Base-by-base conservation (phyloP, 2,329 filamentous ascomycete species). In the Periglandula ipomoeae region DNA sequence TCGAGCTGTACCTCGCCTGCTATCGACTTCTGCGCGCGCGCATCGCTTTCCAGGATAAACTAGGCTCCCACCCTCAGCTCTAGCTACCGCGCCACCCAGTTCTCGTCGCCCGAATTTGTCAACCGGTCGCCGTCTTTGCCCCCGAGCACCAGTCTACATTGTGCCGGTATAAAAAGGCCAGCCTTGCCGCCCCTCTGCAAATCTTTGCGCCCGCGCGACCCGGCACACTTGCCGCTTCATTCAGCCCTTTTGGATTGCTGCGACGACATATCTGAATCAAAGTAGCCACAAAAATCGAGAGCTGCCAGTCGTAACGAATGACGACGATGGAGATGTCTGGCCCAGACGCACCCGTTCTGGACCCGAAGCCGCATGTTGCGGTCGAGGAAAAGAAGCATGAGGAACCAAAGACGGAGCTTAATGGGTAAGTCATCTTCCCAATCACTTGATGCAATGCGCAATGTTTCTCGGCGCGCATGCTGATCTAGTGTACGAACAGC, bases 321-420 rank as follows among this genome's bases (percentile, higher is more conserved):
- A 71, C 72, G 70, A 70, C 70, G 60, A 78, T 79, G 75, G 70
- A 74, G 54, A 74, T 74, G 56, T 70, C 72, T 53, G 64, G 62
- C 41, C 62, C 69, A 52, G 68, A 75, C 58, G 59, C 63, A 47
- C 57, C 65, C 52, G 54, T 61, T 55, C 56, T 64, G 59, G 75
- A 76, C 59, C 65, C 74, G 59, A 81, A 79, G 68, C 65, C 70
- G 60, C 57, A 51, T 37, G 59, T 62, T 39, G 53, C 55, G 23
- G 56, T 54, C 46, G 43, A 51, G n/a, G 57, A 59, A 19, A 61
- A 60, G 54, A 62, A 63, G 32, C 53, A 57, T 26, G 65, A 60
- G 41, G 61, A 61, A 39, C 53, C 56, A 27, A 67, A 61, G 45
- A 51, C 64, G 46, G 61, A 64, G 53, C 51, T 63, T 15, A 70